Percentiles rank a stretch among this genome's conserved stretches.
Conservation (phyloP, 139 green algal species). For the Micromonas pusilla region DNA sequence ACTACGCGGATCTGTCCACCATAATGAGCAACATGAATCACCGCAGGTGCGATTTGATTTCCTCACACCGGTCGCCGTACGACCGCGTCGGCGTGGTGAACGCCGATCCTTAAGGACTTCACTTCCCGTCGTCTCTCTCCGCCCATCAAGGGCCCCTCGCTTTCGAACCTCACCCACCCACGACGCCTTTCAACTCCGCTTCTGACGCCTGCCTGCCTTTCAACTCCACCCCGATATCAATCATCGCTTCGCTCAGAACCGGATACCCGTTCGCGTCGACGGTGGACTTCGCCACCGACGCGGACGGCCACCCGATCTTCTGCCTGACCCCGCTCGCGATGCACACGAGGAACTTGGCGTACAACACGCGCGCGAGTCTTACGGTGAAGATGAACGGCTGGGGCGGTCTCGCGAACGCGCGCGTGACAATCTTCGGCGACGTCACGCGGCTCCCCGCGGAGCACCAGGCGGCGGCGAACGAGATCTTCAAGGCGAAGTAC, state of each 20-base stretch:
- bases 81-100: too few relatives aligned
- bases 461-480: constrained; percentile 60
- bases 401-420: constrained; percentile 90
- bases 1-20: constrained; percentile 90
- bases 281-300: constrained; percentile 93
- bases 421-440: constrained; percentile 98
- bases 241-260: too few relatives aligned
- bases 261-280: constrained; percentile 96
- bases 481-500: constrained; percentile 80
- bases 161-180: too few relatives aligned
- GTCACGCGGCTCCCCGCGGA: constrained; percentile 76
- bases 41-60: too few relatives aligned
- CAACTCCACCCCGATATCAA: too few relatives aligned
- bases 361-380: constrained; percentile 51
- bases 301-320: constrained; percentile 82
- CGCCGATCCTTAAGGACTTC: too few relatives aligned
- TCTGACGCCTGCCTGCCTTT: too few relatives aligned
- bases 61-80: constrained; percentile 30
- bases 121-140: too few relatives aligned
- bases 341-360: constrained; percentile 69
- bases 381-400: constrained; percentile 85
- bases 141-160: too few relatives aligned
- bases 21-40: constrained; percentile 97
- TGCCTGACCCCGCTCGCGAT: constrained; percentile 74
- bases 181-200: too few relatives aligned